phyloP scores from a whole-genome alignment of 495 filamentous ascomycete genomes.

The Aspergillus taichungensis region DNA sequence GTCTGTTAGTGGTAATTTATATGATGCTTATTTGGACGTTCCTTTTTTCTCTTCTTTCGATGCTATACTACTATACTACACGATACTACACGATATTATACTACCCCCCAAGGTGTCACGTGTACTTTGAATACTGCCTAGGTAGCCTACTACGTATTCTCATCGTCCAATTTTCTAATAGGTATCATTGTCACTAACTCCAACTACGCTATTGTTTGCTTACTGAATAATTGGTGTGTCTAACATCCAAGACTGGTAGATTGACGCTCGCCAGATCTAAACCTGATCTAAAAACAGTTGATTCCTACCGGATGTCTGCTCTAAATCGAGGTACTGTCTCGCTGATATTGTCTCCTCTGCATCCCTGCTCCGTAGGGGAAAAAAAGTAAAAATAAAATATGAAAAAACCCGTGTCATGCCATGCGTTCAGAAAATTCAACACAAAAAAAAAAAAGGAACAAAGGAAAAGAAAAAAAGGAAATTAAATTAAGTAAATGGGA shows the following conservation, averaged over 20 bases:
- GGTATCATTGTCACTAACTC: too few species aligned
- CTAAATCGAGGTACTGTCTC: too few species aligned
- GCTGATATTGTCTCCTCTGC: background rate
- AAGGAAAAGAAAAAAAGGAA: constrained; percentile 17
- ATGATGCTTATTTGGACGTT: constrained; percentile 17
- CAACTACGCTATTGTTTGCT: too few species aligned
- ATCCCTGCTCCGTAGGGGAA: constrained; percentile 9
- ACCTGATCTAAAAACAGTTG: too few species aligned
- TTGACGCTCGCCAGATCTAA: too few species aligned
- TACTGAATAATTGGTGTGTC: too few species aligned
- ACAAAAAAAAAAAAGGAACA: constrained; percentile 27
- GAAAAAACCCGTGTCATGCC: constrained; percentile 36
- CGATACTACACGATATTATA: background rate
- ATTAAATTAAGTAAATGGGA: constrained; percentile 11
- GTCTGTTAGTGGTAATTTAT: constrained; percentile 6
- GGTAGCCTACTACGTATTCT: too few species aligned
- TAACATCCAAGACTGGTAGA: too few species aligned
- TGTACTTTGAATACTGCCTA: background rate
- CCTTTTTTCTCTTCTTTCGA: constrained; percentile 4
- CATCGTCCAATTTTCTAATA: too few species aligned
- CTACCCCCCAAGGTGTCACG: background rate
- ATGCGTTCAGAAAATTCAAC: constrained; percentile 31
- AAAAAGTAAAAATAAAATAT: constrained; percentile 9
- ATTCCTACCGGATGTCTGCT: too few species aligned
- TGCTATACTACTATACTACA: constrained; percentile 1